phyloP scores from a whole-genome alignment of 139 green algal genomes.

The Pleodorina starrii region DNA sequence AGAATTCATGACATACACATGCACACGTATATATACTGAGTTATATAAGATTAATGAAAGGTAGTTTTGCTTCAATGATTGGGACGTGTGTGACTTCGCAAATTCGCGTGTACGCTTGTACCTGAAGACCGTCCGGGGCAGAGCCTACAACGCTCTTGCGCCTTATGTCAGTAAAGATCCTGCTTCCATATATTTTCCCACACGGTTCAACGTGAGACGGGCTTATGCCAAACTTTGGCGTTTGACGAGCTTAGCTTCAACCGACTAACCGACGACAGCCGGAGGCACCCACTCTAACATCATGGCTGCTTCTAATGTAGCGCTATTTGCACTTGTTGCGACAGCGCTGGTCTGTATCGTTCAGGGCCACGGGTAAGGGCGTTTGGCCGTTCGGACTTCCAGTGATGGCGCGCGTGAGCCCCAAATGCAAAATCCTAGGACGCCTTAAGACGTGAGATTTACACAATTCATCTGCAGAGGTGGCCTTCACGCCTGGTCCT shows the following conservation, averaged over 20 bases:
- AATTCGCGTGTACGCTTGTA: too few species aligned
- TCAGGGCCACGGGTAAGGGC: background rate
- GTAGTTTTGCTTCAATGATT: too few species aligned
- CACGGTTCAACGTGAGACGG: too few species aligned
- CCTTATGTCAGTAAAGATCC: background rate
- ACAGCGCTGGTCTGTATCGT: background rate
- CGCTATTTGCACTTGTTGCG: background rate
- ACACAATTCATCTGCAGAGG: background rate
- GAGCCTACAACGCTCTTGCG: slow-evolving; percentile 5
- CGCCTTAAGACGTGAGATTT: background rate
- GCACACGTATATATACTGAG: too few species aligned
- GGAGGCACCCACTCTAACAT: background rate
- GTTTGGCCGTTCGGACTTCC: background rate
- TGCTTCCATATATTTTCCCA: background rate
- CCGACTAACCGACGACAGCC: background rate
- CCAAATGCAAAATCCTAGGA: background rate
- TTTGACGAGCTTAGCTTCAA: background rate
- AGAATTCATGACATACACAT: too few species aligned
- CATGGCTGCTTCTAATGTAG: background rate
- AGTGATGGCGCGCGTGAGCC: background rate
- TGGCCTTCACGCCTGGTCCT: background rate
- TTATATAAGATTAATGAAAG: too few species aligned
- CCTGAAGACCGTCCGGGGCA: background rate
- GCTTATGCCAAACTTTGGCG: background rate
- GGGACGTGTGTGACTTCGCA: too few species aligned